These are phyloP conservation scores for Solanum commersonii DNA, from an alignment of 257 asterid species.

Conservation along the genomic window DNA sequence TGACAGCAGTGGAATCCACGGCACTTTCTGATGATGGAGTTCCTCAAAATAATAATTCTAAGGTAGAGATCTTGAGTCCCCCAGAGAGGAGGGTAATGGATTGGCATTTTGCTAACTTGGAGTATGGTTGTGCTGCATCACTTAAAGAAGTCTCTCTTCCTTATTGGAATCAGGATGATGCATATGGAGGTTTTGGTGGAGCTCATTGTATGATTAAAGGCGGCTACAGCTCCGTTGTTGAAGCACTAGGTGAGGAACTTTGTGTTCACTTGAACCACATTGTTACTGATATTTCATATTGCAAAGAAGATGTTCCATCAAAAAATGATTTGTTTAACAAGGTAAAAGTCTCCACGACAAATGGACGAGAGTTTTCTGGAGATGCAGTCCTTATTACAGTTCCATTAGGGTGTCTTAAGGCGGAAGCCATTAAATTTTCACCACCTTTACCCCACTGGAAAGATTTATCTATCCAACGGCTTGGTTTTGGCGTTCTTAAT, in stretches of 20 bases:
- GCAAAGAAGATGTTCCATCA: slow-evolving; percentile 18
- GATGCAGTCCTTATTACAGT: slow-evolving; percentile 92
- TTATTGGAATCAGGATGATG: slow-evolving; percentile 95
- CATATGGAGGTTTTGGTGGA: slow-evolving; percentile 97
- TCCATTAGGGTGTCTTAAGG: slow-evolving; percentile 96
- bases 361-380: slow-evolving; percentile 77
- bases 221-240: slow-evolving; percentile 86
- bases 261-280: slow-evolving; percentile 60
- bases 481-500: slow-evolving; percentile 95
- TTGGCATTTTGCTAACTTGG: slow-evolving; percentile 99
- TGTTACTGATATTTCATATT: slow-evolving; percentile 61
- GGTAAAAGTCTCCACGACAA: slow-evolving; percentile 65
- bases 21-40: slow-evolving; percentile 15
- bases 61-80: slow-evolving; percentile 56
- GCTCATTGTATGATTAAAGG: slow-evolving; percentile 99
- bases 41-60: slow-evolving; percentile 15
- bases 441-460: slow-evolving; percentile 94
- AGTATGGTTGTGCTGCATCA: slow-evolving; percentile 96
- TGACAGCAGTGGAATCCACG: slow-evolving; percentile 20
- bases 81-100: slow-evolving; percentile 98
- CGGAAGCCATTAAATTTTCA: slow-evolving; percentile 70
- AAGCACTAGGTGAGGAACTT: slow-evolving; percentile 79
- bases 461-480: slow-evolving; percentile 60
- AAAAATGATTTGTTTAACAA: slow-evolving; percentile 26
- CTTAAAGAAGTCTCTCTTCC: slow-evolving; percentile 95